Evolutionary conservation across 305 asterid species (phyloP).

Genomic region (Caryopteris hybrid): DNA sequence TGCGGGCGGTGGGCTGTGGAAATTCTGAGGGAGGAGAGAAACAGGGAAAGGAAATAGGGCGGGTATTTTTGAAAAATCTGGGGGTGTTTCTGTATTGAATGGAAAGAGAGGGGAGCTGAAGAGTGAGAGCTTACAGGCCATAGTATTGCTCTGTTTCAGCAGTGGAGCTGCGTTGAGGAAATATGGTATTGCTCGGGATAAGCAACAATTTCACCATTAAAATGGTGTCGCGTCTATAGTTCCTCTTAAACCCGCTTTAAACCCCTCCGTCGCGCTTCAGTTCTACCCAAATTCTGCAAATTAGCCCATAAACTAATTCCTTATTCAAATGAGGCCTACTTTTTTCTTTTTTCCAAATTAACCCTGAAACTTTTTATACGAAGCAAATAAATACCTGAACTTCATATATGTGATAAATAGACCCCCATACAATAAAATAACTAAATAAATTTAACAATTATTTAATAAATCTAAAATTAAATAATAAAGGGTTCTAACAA

Average conservation of each 20-base stretch:
- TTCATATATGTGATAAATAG: too few species aligned
- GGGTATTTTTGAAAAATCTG: conserved; percentile 23
- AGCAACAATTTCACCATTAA: background rate
- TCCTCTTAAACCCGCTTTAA: conserved; percentile 12
- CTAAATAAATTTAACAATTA: too few species aligned
- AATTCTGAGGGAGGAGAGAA: conserved; percentile 13
- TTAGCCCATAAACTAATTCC: too few species aligned
- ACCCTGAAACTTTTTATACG: too few species aligned
- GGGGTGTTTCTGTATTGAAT: conserved; percentile 26
- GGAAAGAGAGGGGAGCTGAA: conserved; percentile 30
- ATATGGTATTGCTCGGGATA: background rate
- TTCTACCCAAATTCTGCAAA: too few species aligned
- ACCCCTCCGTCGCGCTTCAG: too few species aligned
- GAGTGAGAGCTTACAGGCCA: conserved; percentile 37
- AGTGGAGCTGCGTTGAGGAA: background rate
- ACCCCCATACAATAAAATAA: too few species aligned
- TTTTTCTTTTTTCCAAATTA: too few species aligned
- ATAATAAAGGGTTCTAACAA: too few species aligned
- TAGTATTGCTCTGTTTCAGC: background rate
- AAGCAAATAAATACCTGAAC: too few species aligned
- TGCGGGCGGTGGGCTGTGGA: conserved; percentile 17
- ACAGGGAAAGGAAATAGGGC: conserved; percentile 1
- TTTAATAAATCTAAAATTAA: too few species aligned
- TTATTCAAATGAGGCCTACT: too few species aligned
- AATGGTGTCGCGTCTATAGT: background rate